Conservation (phyloP, 2,329 filamentous ascomycete genomes). For the Fusarium paranaense region DNA sequence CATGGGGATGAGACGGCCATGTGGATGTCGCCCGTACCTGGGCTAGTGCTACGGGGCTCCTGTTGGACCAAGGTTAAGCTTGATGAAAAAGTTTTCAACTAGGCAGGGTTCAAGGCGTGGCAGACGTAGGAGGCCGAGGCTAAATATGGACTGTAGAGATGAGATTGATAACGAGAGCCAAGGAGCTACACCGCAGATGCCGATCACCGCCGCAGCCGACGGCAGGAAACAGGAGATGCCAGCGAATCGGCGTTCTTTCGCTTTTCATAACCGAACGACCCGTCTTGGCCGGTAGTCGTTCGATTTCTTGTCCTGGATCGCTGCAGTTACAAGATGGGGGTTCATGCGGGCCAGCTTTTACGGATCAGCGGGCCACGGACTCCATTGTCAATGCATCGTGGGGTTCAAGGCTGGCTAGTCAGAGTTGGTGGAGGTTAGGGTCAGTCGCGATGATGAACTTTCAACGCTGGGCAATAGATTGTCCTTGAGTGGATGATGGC, state of each 20-base stretch:
- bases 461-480: not conserved
- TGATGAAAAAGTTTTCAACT: conserved; percentile 1
- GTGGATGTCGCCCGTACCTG: not conserved
- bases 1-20: not conserved
- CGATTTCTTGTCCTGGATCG: not conserved
- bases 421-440: not conserved
- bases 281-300: not conserved
- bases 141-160: not conserved
- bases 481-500: not conserved
- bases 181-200: not conserved
- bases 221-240: not conserved
- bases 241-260: not conserved
- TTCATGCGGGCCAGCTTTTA: not conserved
- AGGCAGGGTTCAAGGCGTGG: not conserved
- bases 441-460: not conserved
- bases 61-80: not conserved
- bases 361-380: not conserved
- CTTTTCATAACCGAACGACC: not conserved
- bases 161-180: not conserved
- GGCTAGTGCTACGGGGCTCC: not conserved
- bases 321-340: not conserved
- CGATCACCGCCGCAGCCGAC: not conserved
- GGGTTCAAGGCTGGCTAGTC: not conserved
- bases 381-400: not conserved
- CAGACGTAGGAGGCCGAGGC: not conserved